Evolutionary conservation across 2,329 filamentous ascomycete species (phyloP).

Genomic region (Nemania sp.): DNA sequence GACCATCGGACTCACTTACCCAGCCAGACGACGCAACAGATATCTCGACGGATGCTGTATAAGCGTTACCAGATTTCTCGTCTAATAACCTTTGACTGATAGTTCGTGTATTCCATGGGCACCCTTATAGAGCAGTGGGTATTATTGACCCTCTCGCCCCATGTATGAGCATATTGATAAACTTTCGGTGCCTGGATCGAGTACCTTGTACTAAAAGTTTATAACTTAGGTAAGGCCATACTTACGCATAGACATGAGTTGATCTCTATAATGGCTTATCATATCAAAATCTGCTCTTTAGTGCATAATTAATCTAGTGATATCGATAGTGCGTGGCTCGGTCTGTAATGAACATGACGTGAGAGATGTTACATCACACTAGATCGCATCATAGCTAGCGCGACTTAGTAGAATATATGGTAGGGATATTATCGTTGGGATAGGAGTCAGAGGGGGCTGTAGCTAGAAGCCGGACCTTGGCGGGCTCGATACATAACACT

Average conservation of each 20-base stretch:
- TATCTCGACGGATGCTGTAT: conserved; percentile 5
- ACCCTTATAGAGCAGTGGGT: background rate
- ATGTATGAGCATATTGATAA: background rate
- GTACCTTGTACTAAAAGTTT: background rate
- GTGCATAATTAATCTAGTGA: background rate
- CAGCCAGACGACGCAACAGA: conserved; percentile 36
- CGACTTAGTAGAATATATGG: background rate
- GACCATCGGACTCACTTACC: conserved; percentile 55
- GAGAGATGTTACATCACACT: background rate
- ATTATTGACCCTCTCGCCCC: background rate
- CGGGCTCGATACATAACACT: background rate
- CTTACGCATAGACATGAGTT: background rate
- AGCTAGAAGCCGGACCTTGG: no score
- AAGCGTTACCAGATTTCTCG: background rate
- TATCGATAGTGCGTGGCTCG: background rate
- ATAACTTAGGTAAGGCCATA: background rate
- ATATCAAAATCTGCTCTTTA: background rate
- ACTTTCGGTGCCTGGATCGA: background rate
- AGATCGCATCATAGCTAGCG: background rate
- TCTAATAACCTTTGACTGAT: background rate
- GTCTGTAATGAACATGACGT: background rate
- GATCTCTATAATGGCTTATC: background rate
- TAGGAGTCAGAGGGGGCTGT: no score
- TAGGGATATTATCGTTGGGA: background rate
- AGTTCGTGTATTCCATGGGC: background rate